Evolutionary conservation across 139 green algal genomes (phyloP).

Genomic region (Cymbomonas tetramitiformis): DNA sequence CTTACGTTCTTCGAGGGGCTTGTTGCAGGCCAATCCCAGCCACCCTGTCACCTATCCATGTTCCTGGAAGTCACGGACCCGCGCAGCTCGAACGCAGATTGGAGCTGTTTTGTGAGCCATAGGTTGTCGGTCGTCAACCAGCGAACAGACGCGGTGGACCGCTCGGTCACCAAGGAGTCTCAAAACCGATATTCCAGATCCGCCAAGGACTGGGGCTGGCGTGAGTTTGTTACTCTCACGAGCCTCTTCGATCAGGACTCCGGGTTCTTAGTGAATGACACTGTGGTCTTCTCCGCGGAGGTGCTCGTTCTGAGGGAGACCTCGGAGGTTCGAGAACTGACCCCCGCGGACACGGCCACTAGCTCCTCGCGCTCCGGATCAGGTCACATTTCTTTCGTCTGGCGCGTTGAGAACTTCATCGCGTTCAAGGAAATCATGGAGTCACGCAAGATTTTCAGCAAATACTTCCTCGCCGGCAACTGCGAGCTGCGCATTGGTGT

Average conservation of each 20-base stretch:
- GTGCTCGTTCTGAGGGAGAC: constrained; percentile 47
- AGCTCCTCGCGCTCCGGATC: neutral
- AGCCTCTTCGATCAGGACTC: constrained; percentile 48
- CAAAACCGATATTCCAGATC: constrained; percentile 49
- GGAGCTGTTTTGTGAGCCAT: constrained; percentile 54
- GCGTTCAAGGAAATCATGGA: constrained; percentile 59
- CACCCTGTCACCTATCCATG: constrained; percentile 50
- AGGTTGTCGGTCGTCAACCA: constrained; percentile 51
- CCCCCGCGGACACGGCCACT: neutral
- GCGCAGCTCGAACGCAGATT: constrained; percentile 22
- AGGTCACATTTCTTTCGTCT: constrained; percentile 31
- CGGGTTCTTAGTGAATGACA: constrained; percentile 45
- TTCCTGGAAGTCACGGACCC: constrained; percentile 56
- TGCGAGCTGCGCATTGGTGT: constrained; percentile 45
- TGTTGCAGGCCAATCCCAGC: no score
- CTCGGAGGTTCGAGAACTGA: constrained; percentile 21
- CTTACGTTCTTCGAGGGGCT: no score
- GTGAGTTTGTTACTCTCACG: constrained; percentile 53
- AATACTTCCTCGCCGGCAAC: constrained; percentile 32
- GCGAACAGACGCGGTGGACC: constrained; percentile 16
- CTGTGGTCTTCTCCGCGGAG: constrained; percentile 44
- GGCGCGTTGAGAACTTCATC: constrained; percentile 53
- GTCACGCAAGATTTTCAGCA: constrained; percentile 56
- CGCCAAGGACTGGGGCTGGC: constrained; percentile 59
- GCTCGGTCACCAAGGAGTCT: constrained; percentile 42